A percentile compares a stretch with the other conserved stretches of the same genome.
These are phyloP conservation scores for Claviceps monticola DNA, from an alignment of 2,329 filamentous ascomycete genomes.

Conservation along the genomic window DNA sequence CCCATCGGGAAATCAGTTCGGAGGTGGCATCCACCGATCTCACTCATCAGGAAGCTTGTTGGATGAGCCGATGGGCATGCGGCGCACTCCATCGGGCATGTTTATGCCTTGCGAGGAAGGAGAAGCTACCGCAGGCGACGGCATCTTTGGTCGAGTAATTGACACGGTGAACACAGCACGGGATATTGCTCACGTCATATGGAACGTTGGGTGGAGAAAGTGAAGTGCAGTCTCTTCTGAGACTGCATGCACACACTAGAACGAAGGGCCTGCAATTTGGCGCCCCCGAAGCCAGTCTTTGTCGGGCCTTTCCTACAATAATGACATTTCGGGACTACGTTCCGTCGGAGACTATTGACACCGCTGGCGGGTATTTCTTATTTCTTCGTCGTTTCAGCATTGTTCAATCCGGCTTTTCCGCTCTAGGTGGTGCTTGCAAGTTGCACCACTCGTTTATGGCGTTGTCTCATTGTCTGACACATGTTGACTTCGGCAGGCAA, in stretches of 20 bases:
- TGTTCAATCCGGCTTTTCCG: background rate
- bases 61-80: conserved; percentile 48
- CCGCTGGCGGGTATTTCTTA: background rate
- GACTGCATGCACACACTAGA: too few species aligned
- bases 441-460: background rate
- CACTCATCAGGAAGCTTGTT: conserved; percentile 34
- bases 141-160: conserved; percentile 64
- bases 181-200: conserved; percentile 57
- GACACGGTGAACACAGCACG: conserved; percentile 65
- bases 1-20: conserved; percentile 11
- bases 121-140: conserved; percentile 44
- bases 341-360: background rate
- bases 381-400: background rate
- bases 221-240: conserved; percentile 16
- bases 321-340: too few species aligned
- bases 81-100: conserved; percentile 75
- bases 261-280: too few species aligned
- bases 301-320: too few species aligned
- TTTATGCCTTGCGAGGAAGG: conserved; percentile 77
- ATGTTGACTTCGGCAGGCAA: background rate
- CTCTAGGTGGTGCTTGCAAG: background rate
- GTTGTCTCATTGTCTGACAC: background rate
- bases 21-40: conserved; percentile 29
- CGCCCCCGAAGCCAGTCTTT: too few species aligned
- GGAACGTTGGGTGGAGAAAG: conserved; percentile 55